Evolutionary conservation across 2,329 filamentous ascomycete species (phyloP).

Genomic region (Blastomyces parvus): DNA sequence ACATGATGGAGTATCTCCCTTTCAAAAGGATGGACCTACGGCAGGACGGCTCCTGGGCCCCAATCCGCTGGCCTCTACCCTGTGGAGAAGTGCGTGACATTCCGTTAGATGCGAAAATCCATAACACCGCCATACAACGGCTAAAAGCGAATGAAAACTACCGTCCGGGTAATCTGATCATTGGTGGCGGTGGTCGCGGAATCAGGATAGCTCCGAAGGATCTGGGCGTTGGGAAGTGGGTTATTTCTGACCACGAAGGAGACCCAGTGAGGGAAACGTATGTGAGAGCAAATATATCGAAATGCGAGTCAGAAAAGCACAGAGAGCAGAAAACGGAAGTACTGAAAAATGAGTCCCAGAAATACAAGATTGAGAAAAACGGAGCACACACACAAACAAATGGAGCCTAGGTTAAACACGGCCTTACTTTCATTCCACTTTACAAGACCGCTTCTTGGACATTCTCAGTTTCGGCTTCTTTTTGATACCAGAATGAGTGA

Average conservation of each 20-base stretch:
- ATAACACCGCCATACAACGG: constrained; percentile 63
- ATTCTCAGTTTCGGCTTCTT: neutral
- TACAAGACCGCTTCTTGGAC: neutral
- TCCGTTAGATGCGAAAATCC: constrained; percentile 58
- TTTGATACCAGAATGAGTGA: neutral
- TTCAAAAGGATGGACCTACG: constrained; percentile 73
- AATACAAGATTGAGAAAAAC: neutral
- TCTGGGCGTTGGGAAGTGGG: constrained; percentile 64
- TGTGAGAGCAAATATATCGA: constrained; percentile 37
- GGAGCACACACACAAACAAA: neutral
- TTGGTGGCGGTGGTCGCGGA: constrained; percentile 68
- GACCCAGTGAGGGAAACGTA: constrained; percentile 62
- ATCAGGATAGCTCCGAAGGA: constrained; percentile 50
- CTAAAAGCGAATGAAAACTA: constrained; percentile 57
- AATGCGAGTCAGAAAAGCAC: neutral
- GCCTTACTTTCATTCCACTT: no score
- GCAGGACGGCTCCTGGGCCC: constrained; percentile 63
- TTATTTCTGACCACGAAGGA: constrained; percentile 53
- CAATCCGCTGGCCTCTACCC: constrained; percentile 70
- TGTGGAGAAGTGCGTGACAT: constrained; percentile 70
- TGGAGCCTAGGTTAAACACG: no score
- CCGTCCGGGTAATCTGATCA: constrained; percentile 67
- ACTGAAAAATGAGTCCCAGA: neutral
- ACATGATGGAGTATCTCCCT: constrained; percentile 70
- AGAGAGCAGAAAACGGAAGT: neutral